Evolutionary conservation across 164 flowering plant genomes (phyloP).

Genomic region (Vitis amurensis): DNA sequence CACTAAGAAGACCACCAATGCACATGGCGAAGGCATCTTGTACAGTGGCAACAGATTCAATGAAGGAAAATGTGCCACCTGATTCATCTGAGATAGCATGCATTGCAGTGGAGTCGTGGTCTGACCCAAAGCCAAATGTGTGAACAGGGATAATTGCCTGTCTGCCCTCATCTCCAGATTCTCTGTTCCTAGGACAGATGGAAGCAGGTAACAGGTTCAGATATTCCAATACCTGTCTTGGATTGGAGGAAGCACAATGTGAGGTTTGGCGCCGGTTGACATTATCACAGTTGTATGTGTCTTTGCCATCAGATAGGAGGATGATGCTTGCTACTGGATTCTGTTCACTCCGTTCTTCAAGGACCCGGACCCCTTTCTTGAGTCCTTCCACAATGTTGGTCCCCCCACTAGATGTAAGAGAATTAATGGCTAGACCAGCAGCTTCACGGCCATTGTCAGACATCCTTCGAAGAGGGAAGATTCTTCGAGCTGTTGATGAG

Average conservation of each 20-base stretch:
- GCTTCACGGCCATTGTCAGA: constrained; percentile 27
- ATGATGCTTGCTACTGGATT: constrained; percentile 44
- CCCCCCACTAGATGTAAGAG: constrained; percentile 31
- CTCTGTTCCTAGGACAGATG: constrained; percentile 1
- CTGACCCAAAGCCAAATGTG: constrained; percentile 39
- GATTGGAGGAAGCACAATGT: constrained; percentile 2
- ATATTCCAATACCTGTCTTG: constrained; percentile 1
- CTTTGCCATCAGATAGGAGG: constrained; percentile 44
- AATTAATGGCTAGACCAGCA: constrained; percentile 24
- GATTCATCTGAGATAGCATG: constrained; percentile 31
- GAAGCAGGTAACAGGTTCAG: constrained; percentile 22
- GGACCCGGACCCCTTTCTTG: constrained; percentile 31
- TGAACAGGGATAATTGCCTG: constrained; percentile 22
- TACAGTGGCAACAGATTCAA: constrained; percentile 24
- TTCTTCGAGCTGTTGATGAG: constrained; percentile 26
- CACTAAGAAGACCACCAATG: constrained; percentile 56
- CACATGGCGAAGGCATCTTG: constrained; percentile 53
- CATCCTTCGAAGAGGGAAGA: constrained; percentile 36
- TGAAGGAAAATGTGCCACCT: constrained; percentile 44
- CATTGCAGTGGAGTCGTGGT: constrained; percentile 30
- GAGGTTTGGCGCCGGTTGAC: neutral
- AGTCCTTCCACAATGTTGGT: constrained; percentile 42
- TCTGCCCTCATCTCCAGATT: neutral
- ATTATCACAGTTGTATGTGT: constrained; percentile 17
- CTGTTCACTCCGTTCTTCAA: constrained; percentile 25